phyloP scores from a whole-genome alignment of 2,329 filamentous ascomycete species.

The Ceratocystis ficicola region DNA sequence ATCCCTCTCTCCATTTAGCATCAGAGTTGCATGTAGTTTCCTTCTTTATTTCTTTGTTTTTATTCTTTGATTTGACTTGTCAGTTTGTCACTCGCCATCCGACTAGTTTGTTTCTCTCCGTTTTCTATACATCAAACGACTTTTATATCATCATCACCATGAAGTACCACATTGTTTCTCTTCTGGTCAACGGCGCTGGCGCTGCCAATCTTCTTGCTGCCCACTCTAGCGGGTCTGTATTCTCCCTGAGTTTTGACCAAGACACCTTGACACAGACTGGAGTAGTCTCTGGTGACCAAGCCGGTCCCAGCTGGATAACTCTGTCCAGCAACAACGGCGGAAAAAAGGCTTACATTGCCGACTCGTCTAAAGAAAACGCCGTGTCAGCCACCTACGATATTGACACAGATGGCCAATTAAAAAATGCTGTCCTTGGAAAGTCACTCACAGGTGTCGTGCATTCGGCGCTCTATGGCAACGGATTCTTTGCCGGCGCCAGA shows the following conservation, averaged over 20 bases:
- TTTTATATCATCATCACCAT: constrained; percentile 9
- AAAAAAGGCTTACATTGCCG: constrained; percentile 23
- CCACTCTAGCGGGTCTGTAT: constrained; percentile 24
- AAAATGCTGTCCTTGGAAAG: constrained; percentile 25
- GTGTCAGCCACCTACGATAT: constrained; percentile 26
- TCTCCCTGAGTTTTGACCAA: constrained; percentile 22
- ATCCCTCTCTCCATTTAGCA: not conserved
- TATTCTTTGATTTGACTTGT: not conserved
- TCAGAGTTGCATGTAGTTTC: not conserved
- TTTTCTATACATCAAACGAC: not conserved
- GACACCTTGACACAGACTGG: constrained; percentile 19
- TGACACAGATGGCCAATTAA: constrained; percentile 27
- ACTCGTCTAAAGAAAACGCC: constrained; percentile 29
- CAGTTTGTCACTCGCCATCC: not conserved
- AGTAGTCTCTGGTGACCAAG: constrained; percentile 22
- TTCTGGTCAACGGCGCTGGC: constrained; percentile 19
- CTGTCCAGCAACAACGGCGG: constrained; percentile 16
- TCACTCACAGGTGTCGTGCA: constrained; percentile 33
- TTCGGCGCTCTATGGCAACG: constrained; percentile 32
- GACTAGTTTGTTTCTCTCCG: not conserved
- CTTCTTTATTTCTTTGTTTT: not conserved
- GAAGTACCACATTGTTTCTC: constrained; percentile 15
- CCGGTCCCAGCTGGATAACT: constrained; percentile 24
- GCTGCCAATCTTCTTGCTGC: constrained; percentile 24
- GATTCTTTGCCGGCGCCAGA: constrained; percentile 35